Evolutionary conservation across 179 eudicot genomes (phyloP), one percentile per base, ranked within the genome.

Genomic region (Silene coronaria): DNA sequence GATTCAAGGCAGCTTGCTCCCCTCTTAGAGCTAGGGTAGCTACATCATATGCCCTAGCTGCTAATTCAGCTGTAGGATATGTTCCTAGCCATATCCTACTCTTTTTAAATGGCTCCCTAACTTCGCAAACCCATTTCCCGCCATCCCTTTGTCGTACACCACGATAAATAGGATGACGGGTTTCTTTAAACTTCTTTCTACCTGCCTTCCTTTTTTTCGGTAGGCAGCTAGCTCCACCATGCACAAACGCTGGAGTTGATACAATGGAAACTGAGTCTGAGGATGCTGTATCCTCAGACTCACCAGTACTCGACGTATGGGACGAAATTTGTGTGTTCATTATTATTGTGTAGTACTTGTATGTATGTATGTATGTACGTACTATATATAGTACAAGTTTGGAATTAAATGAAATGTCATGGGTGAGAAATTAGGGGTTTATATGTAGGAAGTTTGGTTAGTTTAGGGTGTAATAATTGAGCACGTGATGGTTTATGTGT

Each of bases 1-100:
- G 85, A 76, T 90, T 90, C 8, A 89, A 83, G 2, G 70, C 30
- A 0, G 92, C 87, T 14, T 5, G 14, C 27, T 77, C 77, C 0
- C 91, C 92, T 4, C 84, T 81, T 0, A 88, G 79, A 3, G 91
- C 89, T 11, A 88, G 24, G 12, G 87, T 84, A 0, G 89, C 89
- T 14, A 86, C 89, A 57, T 88, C 91, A 19, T 88, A 73, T 14
- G 93, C 93, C 84, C 87, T 83, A 27, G 88, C 89, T 0, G 96
- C 91, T 63, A 82, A 74, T 80, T 88, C 88, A 1, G 90, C 87
- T 6, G 30, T 85, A 10, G 84, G 84, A 77, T 81, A 87, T 0
- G 96, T 90, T 26, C 96, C 95, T 1, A 88, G 74, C 95, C 96
- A 90, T 30, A 90, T 84, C 53, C 92, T 75, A 23, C 77, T 74